These are phyloP conservation scores for Beauveria sp. DNA, from an alignment of 2,329 filamentous ascomycete genomes.

Conservation along the genomic window DNA sequence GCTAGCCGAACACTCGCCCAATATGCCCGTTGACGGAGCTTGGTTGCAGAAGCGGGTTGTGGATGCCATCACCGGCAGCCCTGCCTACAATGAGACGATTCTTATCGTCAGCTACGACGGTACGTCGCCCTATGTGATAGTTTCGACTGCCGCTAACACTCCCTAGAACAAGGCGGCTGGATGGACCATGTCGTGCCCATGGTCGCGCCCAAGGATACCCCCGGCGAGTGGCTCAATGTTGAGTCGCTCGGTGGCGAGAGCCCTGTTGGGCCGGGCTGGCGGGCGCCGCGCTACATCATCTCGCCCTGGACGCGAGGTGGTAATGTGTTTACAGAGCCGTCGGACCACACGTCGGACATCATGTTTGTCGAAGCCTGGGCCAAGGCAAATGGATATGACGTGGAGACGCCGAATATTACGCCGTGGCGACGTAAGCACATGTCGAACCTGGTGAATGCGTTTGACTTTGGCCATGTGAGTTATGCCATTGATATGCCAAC, in stretches of 20 bases:
- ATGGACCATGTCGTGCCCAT: slow-evolving; percentile 44
- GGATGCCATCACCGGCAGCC: slow-evolving; percentile 39
- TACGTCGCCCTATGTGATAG: not conserved
- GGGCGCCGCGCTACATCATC: slow-evolving; percentile 44
- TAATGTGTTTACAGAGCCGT: slow-evolving; percentile 44
- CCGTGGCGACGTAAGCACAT: slow-evolving; percentile 20
- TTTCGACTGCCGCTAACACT: not conserved
- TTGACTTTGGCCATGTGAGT: slow-evolving; percentile 31
- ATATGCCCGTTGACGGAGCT: slow-evolving; percentile 43
- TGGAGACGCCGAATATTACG: slow-evolving; percentile 17
- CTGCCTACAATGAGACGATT: slow-evolving; percentile 39
- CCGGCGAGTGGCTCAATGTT: slow-evolving; percentile 43
- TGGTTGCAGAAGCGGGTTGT: slow-evolving; percentile 49
- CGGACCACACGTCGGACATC: slow-evolving; percentile 47
- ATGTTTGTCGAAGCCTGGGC: slow-evolving; percentile 43
- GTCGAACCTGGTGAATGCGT: slow-evolving; percentile 24
- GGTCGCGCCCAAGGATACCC: slow-evolving; percentile 36
- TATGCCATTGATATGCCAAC: not conserved
- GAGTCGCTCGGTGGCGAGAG: slow-evolving; percentile 24
- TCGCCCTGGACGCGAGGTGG: slow-evolving; percentile 47
- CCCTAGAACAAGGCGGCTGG: slow-evolving; percentile 40
- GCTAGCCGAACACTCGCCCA: slow-evolving; percentile 47
- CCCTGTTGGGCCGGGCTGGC: slow-evolving; percentile 28
- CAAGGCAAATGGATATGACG: slow-evolving; percentile 23
- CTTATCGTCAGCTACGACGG: slow-evolving; percentile 44